Conservation (phyloP, 148 eudicot species). For the Polygonum aviculare region DNA sequence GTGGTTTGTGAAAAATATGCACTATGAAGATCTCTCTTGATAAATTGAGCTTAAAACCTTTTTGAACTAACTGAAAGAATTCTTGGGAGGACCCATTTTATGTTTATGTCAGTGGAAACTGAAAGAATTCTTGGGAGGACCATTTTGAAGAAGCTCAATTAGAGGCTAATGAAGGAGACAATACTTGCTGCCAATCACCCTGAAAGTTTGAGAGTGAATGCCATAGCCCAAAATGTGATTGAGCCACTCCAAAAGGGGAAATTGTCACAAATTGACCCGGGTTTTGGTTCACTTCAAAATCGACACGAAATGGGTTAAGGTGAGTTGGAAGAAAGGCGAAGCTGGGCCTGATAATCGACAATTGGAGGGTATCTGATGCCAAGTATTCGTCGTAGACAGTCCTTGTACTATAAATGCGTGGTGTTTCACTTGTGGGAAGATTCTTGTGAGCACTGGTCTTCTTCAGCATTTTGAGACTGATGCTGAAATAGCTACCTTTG, state of each 20-base stretch:
- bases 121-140: background rate
- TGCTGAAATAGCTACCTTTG: constrained; percentile 72
- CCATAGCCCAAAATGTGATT: background rate
- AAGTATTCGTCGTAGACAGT: constrained; percentile 54
- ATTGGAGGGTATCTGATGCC: constrained; percentile 83
- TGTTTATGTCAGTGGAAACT: background rate
- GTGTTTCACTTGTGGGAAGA: constrained; percentile 89
- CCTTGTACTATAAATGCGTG: constrained; percentile 64
- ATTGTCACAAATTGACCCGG: background rate
- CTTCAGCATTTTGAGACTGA: constrained; percentile 52
- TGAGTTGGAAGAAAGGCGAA: constrained; percentile 53
- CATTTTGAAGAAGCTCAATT: background rate
- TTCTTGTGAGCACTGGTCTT: constrained; percentile 74
- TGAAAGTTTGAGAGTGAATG: background rate
- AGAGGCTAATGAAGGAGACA: background rate
- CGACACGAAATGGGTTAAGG: constrained; percentile 47
- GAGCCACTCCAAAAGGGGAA: background rate
- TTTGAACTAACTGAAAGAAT: too few relatives aligned
- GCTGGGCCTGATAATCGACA: constrained; percentile 28
- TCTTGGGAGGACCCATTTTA: constrained; percentile 1
- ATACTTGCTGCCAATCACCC: background rate
- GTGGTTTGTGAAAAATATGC: too few relatives aligned
- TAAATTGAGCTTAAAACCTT: too few relatives aligned
- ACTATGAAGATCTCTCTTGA: too few relatives aligned
- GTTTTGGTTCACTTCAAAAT: constrained; percentile 27